phyloP scores from a whole-genome alignment of 371 early-diverging fungal genomes.

The Catenaria anguillulae region DNA sequence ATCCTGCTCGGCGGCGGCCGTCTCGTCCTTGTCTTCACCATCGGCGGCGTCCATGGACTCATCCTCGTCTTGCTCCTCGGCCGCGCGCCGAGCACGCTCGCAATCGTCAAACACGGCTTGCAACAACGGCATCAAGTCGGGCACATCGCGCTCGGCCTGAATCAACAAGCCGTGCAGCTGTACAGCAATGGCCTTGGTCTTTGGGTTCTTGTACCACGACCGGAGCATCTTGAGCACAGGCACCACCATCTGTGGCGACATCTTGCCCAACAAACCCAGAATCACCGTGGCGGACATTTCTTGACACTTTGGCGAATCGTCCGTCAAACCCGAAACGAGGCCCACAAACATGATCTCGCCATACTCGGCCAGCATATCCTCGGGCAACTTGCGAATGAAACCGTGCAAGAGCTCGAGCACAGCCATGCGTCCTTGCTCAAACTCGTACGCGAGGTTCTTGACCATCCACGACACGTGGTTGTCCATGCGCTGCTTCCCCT shows the following conservation, averaged over 20 bases:
- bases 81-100: constrained; percentile 19
- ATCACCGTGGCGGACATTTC: constrained; percentile 68
- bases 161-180: constrained; percentile 73
- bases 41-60: constrained; percentile 20
- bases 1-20: constrained; percentile 50
- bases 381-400: constrained; percentile 59
- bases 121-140: constrained; percentile 23
- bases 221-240: constrained; percentile 54
- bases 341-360: constrained; percentile 69
- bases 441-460: constrained; percentile 72
- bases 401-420: constrained; percentile 67
- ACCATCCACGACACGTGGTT: constrained; percentile 70
- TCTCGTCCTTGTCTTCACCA: constrained; percentile 28
- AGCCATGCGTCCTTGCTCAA: constrained; percentile 78
- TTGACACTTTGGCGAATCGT: constrained; percentile 76
- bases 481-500: constrained; percentile 57
- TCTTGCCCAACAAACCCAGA: constrained; percentile 41
- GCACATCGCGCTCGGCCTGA: constrained; percentile 47
- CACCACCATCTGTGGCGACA: constrained; percentile 29
- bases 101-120: constrained; percentile 27
- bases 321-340: constrained; percentile 67
- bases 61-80: constrained; percentile 27
- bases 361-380: constrained; percentile 52
- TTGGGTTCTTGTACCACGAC: constrained; percentile 24
- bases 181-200: constrained; percentile 50